Evolutionary conservation across 2,329 filamentous ascomycete genomes (phyloP).

Genomic region (Colletotrichum nymphaeae): DNA sequence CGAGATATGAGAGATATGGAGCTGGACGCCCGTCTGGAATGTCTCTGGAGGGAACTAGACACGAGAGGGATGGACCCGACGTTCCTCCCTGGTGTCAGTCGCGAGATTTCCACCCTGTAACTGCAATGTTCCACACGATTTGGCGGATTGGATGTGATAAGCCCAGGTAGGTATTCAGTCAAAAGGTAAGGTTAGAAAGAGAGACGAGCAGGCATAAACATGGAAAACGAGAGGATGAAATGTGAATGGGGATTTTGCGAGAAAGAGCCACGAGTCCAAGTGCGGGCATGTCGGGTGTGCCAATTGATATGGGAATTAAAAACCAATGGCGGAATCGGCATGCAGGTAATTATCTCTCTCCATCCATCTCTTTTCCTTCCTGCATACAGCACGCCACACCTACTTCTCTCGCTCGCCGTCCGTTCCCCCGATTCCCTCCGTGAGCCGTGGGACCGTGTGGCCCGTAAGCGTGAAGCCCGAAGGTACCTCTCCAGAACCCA

Average conservation of each 20-base stretch:
- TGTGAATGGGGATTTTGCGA: not conserved
- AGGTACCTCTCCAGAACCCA: not conserved
- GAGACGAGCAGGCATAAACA: not conserved
- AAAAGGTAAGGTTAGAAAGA: not conserved
- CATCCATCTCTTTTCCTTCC: too few species aligned
- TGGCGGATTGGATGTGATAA: not conserved
- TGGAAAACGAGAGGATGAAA: not conserved
- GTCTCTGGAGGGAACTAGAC: conserved; percentile 31
- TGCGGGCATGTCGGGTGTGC: not conserved
- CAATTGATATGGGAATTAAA: not conserved
- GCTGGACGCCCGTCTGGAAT: conserved; percentile 19
- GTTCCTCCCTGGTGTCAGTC: conserved; percentile 35
- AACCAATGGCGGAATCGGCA: not conserved
- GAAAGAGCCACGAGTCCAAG: not conserved
- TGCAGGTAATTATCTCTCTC: not conserved
- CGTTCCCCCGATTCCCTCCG: conserved; percentile 30
- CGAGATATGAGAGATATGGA: conserved; percentile 20
- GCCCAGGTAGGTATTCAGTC: too few species aligned
- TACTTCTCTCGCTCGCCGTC: conserved; percentile 4
- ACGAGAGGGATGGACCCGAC: conserved; percentile 32
- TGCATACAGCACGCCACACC: not conserved
- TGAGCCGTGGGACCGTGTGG: conserved; percentile 8
- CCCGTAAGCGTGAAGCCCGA: not conserved
- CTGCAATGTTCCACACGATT: conserved; percentile 3
- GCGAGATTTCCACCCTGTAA: not conserved